These are phyloP conservation scores for Fraxinus platypoda DNA, from an alignment of 305 asterid genomes.

Conservation along the genomic window DNA sequence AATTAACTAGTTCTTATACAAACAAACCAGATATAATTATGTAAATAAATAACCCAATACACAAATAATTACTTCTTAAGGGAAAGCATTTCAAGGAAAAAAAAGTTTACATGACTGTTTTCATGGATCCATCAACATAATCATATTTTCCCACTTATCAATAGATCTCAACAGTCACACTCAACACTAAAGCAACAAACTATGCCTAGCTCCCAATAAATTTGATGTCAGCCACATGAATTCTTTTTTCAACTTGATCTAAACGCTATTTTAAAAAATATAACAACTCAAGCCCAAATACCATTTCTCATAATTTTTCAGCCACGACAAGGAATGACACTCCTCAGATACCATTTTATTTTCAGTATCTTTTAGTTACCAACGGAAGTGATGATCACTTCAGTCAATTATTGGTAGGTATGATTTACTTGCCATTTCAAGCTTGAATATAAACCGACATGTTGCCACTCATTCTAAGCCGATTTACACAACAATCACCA, in stretches of 20 bases:
- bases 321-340: background rate
- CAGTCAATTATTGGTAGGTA: background rate
- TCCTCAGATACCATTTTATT: background rate
- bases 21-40: background rate
- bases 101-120: background rate
- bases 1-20: constrained; percentile 5
- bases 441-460: background rate
- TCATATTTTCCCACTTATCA: constrained; percentile 6
- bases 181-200: background rate
- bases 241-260: background rate
- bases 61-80: background rate
- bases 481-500: background rate
- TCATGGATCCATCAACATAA: background rate
- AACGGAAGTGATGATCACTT: background rate
- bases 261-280: background rate
- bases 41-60: background rate
- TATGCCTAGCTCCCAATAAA: background rate
- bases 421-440: background rate
- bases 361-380: background rate
- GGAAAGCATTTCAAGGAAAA: constrained; percentile 16
- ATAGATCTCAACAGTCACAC: background rate
- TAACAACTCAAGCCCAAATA: background rate
- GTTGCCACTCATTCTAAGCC: background rate
- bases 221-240: background rate
- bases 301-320: constrained; percentile 5